phyloP scores from a whole-genome alignment of 2,329 filamentous ascomycete genomes.

The Hypoxylon sp. region DNA sequence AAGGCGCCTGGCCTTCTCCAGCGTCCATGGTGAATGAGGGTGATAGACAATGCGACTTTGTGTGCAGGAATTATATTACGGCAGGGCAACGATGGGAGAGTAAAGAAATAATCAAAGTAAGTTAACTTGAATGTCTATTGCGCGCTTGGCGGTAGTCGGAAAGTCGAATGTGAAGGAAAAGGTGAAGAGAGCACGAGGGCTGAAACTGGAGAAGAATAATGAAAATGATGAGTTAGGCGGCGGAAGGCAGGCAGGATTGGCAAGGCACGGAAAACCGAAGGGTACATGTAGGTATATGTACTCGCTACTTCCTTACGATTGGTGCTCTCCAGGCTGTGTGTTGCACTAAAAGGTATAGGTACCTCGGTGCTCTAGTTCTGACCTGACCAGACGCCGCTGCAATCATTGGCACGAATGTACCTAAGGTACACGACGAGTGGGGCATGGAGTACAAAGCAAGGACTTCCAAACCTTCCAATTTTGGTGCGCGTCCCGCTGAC shows the following conservation, averaged over 20 bases:
- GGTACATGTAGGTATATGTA: conserved; percentile 2
- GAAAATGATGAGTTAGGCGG: conserved; percentile 39
- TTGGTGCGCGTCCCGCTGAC: conserved; percentile 10
- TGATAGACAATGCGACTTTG: conserved; percentile 41
- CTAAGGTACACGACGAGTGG: conserved; percentile 19
- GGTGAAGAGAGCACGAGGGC: conserved; percentile 35
- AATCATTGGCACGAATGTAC: neutral
- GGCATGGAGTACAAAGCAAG: conserved; percentile 18
- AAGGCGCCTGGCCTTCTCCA: conserved; percentile 58
- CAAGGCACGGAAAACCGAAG: conserved; percentile 34
- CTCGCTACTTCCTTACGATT: conserved; percentile 26
- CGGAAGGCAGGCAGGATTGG: conserved; percentile 28
- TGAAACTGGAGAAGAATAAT: conserved; percentile 39
- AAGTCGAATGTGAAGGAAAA: conserved; percentile 18
- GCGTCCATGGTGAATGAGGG: conserved; percentile 63
- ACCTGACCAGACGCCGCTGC: conserved; percentile 13
- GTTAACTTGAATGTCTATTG: conserved; percentile 24
- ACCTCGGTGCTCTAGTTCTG: neutral
- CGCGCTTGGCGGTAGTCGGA: conserved; percentile 22
- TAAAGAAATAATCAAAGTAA: conserved; percentile 25
- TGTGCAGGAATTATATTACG: conserved; percentile 11
- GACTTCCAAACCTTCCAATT: conserved; percentile 11
- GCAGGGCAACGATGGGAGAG: conserved; percentile 8
- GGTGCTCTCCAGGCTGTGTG: conserved; percentile 11
- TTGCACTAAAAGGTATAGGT: conserved; percentile 23